phyloP scores from a whole-genome alignment of 1,284 basidiomycete species.

The Testicularia cyperi region DNA sequence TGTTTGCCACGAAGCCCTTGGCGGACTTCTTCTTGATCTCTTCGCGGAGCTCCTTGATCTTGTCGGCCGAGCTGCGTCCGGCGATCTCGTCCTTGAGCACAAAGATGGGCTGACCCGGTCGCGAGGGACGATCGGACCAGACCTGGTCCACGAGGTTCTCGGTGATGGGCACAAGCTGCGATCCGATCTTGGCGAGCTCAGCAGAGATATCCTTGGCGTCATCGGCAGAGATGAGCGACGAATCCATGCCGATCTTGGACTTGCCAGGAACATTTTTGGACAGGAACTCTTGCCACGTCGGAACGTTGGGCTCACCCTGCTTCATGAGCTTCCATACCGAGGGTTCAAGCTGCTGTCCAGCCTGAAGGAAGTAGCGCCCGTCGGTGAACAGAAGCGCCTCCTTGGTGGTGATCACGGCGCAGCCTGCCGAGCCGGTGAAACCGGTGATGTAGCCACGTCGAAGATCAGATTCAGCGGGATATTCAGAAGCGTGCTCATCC shows the following conservation, averaged over 20 bases:
- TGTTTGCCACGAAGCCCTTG: constrained; percentile 53
- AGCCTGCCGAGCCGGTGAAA: constrained; percentile 87
- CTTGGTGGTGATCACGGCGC: constrained; percentile 71
- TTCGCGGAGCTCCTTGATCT: constrained; percentile 48
- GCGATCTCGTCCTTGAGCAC: constrained; percentile 73
- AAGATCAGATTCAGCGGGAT: constrained; percentile 68
- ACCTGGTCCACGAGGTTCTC: constrained; percentile 78
- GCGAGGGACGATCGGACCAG: constrained; percentile 74
- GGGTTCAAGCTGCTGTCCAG: constrained; percentile 78
- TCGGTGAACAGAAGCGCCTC: constrained; percentile 76
- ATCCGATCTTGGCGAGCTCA: constrained; percentile 32
- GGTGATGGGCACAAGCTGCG: constrained; percentile 62
- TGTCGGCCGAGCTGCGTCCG: constrained; percentile 60
- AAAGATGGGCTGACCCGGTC: constrained; percentile 73
- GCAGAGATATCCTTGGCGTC: constrained; percentile 52
- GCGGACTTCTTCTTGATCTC: constrained; percentile 46
- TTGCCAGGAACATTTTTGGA: constrained; percentile 31
- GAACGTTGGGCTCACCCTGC: constrained; percentile 73
- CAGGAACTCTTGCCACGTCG: constrained; percentile 71
- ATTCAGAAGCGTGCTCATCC: constrained; percentile 80
- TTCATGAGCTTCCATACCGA: constrained; percentile 91
- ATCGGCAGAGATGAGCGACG: constrained; percentile 50
- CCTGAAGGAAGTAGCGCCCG: constrained; percentile 91
- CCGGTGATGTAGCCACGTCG: constrained; percentile 84
- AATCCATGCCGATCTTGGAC: constrained; percentile 52